A percentile compares a stretch with the other conserved stretches of the same genome.
Conservation (phyloP, 495 filamentous ascomycete species). For the Aspergillus indologenus region DNA sequence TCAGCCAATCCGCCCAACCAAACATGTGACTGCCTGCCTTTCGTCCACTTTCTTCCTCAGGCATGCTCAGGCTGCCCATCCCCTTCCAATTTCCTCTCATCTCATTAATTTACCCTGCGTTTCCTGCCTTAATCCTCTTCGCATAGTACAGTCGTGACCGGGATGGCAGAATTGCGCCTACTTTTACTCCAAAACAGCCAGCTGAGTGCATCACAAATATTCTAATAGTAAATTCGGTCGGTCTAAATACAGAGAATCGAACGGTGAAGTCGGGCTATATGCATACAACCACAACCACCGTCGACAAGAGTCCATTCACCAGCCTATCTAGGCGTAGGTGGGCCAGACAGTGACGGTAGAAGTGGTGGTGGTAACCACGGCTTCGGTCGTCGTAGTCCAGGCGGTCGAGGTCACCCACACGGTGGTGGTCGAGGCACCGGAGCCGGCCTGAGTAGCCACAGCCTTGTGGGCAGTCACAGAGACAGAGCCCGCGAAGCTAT, state of each 20-base stretch:
- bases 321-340: conserved; percentile 1
- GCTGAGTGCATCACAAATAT: no score
- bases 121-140: background rate
- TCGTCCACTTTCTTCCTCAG: background rate
- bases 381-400: background rate
- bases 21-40: background rate
- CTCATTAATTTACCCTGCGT: no score
- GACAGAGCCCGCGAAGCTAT: background rate
- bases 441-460: background rate
- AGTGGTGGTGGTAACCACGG: background rate
- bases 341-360: conserved; percentile 1
- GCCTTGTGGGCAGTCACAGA: background rate
- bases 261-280: background rate
- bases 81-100: background rate
- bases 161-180: background rate
- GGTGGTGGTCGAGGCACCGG: conserved; percentile 1
- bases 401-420: conserved; percentile 4
- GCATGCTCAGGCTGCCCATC: background rate
- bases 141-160: background rate
- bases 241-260: background rate
- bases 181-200: background rate
- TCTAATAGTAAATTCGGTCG: background rate
- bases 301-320: background rate
- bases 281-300: background rate
- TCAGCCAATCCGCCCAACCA: no score